Base-by-base conservation (phyloP, 345 rosid genomes). In the Turnera subulata region DNA sequence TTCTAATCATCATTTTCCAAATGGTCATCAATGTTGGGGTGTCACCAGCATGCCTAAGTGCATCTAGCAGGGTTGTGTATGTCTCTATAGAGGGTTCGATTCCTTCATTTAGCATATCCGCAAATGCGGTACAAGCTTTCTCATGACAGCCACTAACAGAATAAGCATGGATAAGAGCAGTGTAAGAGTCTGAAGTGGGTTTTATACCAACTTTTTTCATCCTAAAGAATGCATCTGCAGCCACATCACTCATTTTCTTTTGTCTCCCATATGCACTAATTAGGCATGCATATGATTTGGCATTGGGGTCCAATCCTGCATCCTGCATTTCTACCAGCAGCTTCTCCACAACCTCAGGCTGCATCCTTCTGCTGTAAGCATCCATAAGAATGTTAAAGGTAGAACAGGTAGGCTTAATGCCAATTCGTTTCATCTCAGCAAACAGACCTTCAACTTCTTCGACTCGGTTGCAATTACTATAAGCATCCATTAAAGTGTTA, bases 371-470 rank as follows among this genome's bases (percentile, higher is more conserved):
- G 51, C 95, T 74, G 62, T 92, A 92, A 19, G 93, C 87, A 77
- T 86, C 84, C 84, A 88, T 84, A 0, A 92, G 79, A 73, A 86
- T 78, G 75, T 84, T 88, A 40, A 74, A 92, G 15, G 83, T 81
- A 0, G 80, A 78, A 61, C 73, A 45, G 0, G 92, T 80, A 10
- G 92, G 92, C 64, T 62, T 61, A 46, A 84, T 67, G 64, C 93
- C 81, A 76, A 79, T 89, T 22, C 58, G 59, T 67, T 71, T 83
- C 87, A 92, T 77, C 71, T 88, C 98, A 22, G 79, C 56, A 21
- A 81, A 84, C 45, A 92, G 81, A 40, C 93, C 96, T 76, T 92
- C 98, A 17, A 81, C 89, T 78, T 86, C 93, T 70, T 86, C 96
- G 12, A 86, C 69, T 55, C 70, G 85, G 68, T 82, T 76, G 40